A percentile compares a stretch with the other conserved stretches of the same genome.
Evolutionary conservation across 2,329 filamentous ascomycete species (phyloP).

Genomic region (Aspergillus jensenii): DNA sequence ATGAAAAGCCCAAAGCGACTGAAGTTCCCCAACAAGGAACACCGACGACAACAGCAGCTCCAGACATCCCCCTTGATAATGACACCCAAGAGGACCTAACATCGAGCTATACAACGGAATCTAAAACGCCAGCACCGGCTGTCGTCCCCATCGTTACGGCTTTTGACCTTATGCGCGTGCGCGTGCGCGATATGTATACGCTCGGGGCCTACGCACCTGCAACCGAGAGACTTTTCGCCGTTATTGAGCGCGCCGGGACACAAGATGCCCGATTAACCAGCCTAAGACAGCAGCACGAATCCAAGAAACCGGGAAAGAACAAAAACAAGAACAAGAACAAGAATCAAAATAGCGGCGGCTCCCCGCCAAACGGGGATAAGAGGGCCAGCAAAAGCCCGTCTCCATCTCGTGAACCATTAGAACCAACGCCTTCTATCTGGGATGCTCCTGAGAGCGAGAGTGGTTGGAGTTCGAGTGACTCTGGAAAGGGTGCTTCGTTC

Average conservation of each 20-base stretch:
- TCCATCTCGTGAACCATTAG: background rate
- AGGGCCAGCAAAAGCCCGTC: background rate
- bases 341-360: too few species aligned
- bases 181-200: constrained; percentile 58
- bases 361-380: background rate
- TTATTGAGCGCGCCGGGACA: constrained; percentile 35
- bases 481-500: constrained; percentile 5
- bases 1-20: background rate
- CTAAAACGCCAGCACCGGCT: background rate
- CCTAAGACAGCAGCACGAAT: too few species aligned
- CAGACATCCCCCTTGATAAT: constrained; percentile 11
- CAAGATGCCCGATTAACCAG: background rate
- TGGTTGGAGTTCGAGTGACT: constrained; percentile 34
- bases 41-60: background rate
- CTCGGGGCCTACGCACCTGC: constrained; percentile 59
- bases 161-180: constrained; percentile 65
- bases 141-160: constrained; percentile 51
- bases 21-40: background rate
- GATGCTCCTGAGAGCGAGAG: constrained; percentile 39
- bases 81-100: constrained; percentile 7
- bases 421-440: constrained; percentile 17
- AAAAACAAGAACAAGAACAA: too few species aligned
- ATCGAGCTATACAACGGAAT: constrained; percentile 1
- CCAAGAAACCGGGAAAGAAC: too few species aligned
- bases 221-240: constrained; percentile 53